Evolutionary conservation across 2,329 filamentous ascomycete genomes (phyloP).

Genomic region (Arthrobotrys sinensis): DNA sequence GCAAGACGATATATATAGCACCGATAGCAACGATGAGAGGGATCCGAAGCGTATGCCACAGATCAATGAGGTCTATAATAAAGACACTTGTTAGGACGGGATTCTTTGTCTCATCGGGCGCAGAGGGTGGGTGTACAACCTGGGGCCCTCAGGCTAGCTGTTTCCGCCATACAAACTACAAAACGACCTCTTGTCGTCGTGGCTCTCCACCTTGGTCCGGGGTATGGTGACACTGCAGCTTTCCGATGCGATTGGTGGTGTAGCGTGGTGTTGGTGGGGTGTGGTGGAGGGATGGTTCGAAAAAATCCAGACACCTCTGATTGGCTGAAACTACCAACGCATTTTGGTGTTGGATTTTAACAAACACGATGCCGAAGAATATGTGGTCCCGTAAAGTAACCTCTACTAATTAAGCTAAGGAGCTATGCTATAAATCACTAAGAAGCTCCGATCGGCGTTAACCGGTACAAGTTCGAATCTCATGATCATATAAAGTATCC

Average conservation of each 20-base stretch:
- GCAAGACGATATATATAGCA: slow-evolving; percentile 26
- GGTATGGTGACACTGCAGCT: slow-evolving; percentile 20
- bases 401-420: too few relatives aligned
- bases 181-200: not conserved
- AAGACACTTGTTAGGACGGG: not conserved
- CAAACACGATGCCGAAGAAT: too few relatives aligned
- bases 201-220: not conserved
- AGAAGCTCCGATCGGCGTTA: too few relatives aligned
- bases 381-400: too few relatives aligned
- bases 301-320: not conserved
- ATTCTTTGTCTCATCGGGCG: too few relatives aligned
- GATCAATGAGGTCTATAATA: slow-evolving; percentile 43
- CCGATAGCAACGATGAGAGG: slow-evolving; percentile 15
- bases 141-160: not conserved
- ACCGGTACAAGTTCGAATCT: too few relatives aligned
- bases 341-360: not conserved
- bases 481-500: too few relatives aligned
- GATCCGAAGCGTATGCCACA: slow-evolving; percentile 47
- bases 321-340: not conserved
- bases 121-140: slow-evolving; percentile 2
- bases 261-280: slow-evolving; percentile 7
- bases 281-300: not conserved
- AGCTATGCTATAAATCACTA: too few relatives aligned
- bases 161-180: slow-evolving; percentile 12
- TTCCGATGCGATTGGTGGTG: slow-evolving; percentile 23